Conservation (phyloP, 2,329 filamentous ascomycete species). For the Alternaria sp. region DNA sequence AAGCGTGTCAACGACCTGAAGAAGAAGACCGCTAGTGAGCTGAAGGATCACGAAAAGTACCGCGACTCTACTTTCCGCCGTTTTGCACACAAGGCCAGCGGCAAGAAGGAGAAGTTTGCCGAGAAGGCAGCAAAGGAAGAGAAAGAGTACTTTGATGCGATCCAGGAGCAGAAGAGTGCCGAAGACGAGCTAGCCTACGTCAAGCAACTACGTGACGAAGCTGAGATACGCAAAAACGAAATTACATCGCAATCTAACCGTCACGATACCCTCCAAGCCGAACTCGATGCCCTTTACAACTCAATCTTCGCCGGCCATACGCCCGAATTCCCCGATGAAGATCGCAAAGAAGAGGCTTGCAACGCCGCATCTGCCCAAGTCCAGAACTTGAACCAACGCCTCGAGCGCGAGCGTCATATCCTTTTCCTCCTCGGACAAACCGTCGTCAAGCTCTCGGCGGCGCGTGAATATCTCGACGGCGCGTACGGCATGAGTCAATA, state of each 20-base stretch:
- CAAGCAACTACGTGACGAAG: slow-evolving; percentile 36
- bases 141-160: slow-evolving; percentile 47
- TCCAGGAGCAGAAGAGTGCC: slow-evolving; percentile 43
- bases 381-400: slow-evolving; percentile 21
- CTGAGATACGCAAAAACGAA: slow-evolving; percentile 27
- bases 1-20: slow-evolving; percentile 30
- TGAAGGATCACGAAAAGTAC: slow-evolving; percentile 48
- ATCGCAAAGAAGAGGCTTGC: slow-evolving; percentile 37
- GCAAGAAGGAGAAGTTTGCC: slow-evolving; percentile 37
- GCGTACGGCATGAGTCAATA: slow-evolving; percentile 41
- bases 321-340: slow-evolving; percentile 45
- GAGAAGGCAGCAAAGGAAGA: slow-evolving; percentile 49
- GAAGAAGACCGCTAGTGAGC: slow-evolving; percentile 30
- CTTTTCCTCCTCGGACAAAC: slow-evolving; percentile 39
- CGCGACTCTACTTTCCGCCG: slow-evolving; percentile 44
- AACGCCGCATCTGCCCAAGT: slow-evolving; percentile 22
- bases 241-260: slow-evolving; percentile 27
- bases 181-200: slow-evolving; percentile 43
- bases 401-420: slow-evolving; percentile 39
- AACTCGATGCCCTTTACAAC: slow-evolving; percentile 43
- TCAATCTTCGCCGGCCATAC: slow-evolving; percentile 46
- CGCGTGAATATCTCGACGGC: slow-evolving; percentile 29
- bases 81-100: slow-evolving; percentile 44
- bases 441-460: slow-evolving; percentile 31
- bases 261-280: slow-evolving; percentile 32